These are phyloP conservation scores for Leccinum barrowsii DNA, from an alignment of 768 basidiomycete genomes.

Conservation along the genomic window DNA sequence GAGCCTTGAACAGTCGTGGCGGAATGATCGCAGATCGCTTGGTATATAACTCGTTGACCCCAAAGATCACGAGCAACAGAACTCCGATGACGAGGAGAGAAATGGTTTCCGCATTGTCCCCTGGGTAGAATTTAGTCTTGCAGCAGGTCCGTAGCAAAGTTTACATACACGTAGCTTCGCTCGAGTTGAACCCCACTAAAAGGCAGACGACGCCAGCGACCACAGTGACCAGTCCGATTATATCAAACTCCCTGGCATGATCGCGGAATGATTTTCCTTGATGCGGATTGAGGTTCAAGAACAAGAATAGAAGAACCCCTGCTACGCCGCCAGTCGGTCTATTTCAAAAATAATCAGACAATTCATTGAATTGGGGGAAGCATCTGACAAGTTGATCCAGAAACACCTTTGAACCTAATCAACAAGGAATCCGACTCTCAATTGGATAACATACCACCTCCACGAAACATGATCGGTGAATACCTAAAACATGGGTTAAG, in stretches of 20 bases:
- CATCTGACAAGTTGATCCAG: constrained; percentile 33
- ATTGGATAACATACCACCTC: constrained; percentile 34
- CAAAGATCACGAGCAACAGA: constrained; percentile 27
- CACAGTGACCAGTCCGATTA: constrained; percentile 34
- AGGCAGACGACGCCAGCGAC: constrained; percentile 36
- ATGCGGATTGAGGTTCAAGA: constrained; percentile 35
- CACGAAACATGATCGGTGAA: constrained; percentile 37
- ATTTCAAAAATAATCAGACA: constrained; percentile 1
- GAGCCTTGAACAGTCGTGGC: constrained; percentile 35
- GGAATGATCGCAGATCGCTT: constrained; percentile 37
- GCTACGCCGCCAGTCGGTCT: constrained; percentile 38
- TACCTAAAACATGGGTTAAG: constrained; percentile 13
- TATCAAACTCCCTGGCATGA: constrained; percentile 37
- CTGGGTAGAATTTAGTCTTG: constrained; percentile 13
- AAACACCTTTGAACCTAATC: constrained; percentile 30
- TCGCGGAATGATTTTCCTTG: constrained; percentile 30
- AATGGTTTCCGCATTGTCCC: constrained; percentile 33
- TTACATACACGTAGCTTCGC: constrained; percentile 31
- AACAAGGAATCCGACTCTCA: background rate
- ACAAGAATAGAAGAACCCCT: constrained; percentile 30
- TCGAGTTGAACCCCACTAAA: constrained; percentile 37
- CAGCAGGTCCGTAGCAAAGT: background rate
- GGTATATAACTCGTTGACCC: constrained; percentile 35
- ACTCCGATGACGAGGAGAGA: constrained; percentile 35
- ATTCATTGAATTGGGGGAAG: background rate